These are phyloP conservation scores for Phaffia australis DNA, from an alignment of 768 basidiomycete genomes.

Conservation along the genomic window DNA sequence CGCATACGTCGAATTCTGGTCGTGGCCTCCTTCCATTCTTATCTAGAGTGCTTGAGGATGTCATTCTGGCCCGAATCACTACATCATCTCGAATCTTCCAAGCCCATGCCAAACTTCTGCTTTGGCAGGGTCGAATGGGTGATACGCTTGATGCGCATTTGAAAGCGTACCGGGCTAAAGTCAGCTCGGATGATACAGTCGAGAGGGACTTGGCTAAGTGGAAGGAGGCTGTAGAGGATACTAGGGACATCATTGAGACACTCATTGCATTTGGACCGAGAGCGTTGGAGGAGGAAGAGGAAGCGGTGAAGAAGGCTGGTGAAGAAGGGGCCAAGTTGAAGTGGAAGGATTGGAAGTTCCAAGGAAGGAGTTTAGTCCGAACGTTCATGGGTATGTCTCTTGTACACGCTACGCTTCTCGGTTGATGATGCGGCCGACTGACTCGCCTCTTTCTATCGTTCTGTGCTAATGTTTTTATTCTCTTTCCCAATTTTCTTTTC, in stretches of 20 bases:
- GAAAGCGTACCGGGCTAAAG: conserved; percentile 67
- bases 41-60: conserved; percentile 58
- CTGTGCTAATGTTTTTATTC: neutral
- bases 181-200: conserved; percentile 45
- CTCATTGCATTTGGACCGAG: conserved; percentile 71
- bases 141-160: conserved; percentile 73
- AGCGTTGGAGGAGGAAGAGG: conserved; percentile 34
- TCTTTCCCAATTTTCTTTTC: neutral
- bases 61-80: conserved; percentile 72
- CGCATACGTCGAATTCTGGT: conserved; percentile 51
- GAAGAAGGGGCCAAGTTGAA: conserved; percentile 40
- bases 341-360: conserved; percentile 60
- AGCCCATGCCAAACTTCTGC: conserved; percentile 67
- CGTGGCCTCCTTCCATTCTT: conserved; percentile 59
- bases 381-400: conserved; percentile 61
- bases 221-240: conserved; percentile 63
- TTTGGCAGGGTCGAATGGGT: conserved; percentile 60
- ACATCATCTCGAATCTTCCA: conserved; percentile 61
- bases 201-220: conserved; percentile 53
- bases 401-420: neutral
- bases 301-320: conserved; percentile 29
- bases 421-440: neutral
- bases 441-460: neutral
- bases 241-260: conserved; percentile 73
- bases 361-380: conserved; percentile 74